Conservation (phyloP, 208 protist species). For the Herpetomonas tarakana region DNA sequence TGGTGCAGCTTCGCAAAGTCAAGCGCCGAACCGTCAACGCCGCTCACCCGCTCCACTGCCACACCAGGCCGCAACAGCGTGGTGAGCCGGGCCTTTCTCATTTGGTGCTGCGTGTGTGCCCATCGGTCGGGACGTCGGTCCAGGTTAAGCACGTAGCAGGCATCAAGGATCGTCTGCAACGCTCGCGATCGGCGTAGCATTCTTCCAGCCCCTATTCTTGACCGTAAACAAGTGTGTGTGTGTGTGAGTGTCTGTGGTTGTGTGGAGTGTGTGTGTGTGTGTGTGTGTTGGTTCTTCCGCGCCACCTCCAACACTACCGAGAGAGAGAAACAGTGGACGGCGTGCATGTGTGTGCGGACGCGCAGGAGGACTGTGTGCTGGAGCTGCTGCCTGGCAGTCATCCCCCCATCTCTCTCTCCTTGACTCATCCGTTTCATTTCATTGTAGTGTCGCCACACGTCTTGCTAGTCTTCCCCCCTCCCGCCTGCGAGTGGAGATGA, state of each 20-base stretch:
- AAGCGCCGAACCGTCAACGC: constrained; percentile 62
- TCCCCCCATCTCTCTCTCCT: too few species aligned
- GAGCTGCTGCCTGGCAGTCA: too few species aligned
- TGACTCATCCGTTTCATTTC: too few species aligned
- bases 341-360: too few species aligned
- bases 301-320: neutral
- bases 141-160: constrained; percentile 89
- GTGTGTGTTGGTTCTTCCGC: neutral
- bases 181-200: constrained; percentile 37
- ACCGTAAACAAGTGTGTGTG: constrained; percentile 5
- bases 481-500: too few species aligned
- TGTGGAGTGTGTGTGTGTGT: constrained; percentile 1
- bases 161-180: constrained; percentile 72
- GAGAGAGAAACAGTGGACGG: neutral
- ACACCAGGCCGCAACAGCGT: constrained; percentile 46
- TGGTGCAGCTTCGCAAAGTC: constrained; percentile 47
- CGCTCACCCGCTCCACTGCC: constrained; percentile 63
- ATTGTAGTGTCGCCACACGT: too few species aligned
- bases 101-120: constrained; percentile 65
- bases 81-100: constrained; percentile 44
- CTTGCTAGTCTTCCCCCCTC: too few species aligned
- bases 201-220: neutral
- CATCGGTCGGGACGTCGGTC: constrained; percentile 79
- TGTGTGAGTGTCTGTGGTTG: too few species aligned
- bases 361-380: too few species aligned